Conservation (phyloP, 352 stramenopile species). For the Phytopythium chamaehyphon region DNA sequence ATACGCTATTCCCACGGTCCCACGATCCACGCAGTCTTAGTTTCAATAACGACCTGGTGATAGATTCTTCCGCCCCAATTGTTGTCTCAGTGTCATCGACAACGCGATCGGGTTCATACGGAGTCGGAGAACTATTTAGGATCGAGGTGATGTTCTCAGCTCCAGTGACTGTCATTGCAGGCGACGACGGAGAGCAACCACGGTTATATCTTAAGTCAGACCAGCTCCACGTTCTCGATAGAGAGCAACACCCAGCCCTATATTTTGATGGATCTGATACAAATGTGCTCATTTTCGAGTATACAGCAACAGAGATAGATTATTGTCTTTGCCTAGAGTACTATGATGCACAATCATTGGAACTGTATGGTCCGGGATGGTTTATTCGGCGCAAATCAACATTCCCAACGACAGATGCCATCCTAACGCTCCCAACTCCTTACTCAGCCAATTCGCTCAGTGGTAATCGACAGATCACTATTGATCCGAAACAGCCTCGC, state of each 20-base stretch:
- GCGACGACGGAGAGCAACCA: conserved; percentile 9
- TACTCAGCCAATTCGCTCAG: conserved; percentile 37
- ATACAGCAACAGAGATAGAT: conserved; percentile 41
- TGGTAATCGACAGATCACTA: conserved; percentile 39
- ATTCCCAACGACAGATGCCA: conserved; percentile 36
- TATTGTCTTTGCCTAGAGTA: conserved; percentile 72
- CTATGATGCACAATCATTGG: conserved; percentile 34
- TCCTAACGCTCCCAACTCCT: conserved; percentile 39
- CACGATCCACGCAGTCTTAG: conserved; percentile 43
- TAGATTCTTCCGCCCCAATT: conserved; percentile 44
- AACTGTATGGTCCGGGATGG: conserved; percentile 19
- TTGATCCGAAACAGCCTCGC: conserved; percentile 46
- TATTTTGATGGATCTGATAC: conserved; percentile 58
- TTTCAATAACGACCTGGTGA: conserved; percentile 50
- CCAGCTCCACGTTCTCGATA: conserved; percentile 46
- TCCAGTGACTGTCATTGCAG: conserved; percentile 33
- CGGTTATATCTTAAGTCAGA: conserved; percentile 41
- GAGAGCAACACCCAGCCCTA: conserved; percentile 27
- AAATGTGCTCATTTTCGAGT: conserved; percentile 45
- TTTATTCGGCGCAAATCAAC: conserved; percentile 43
- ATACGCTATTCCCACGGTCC: conserved; percentile 40
- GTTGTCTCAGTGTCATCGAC: conserved; percentile 38
- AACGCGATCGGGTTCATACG: conserved; percentile 53
- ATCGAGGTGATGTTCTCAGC: conserved; percentile 51
- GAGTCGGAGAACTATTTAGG: conserved; percentile 42